Evolutionary conservation across 352 stramenopile genomes (phyloP).

Genomic region (Globisporangium canariense): DNA sequence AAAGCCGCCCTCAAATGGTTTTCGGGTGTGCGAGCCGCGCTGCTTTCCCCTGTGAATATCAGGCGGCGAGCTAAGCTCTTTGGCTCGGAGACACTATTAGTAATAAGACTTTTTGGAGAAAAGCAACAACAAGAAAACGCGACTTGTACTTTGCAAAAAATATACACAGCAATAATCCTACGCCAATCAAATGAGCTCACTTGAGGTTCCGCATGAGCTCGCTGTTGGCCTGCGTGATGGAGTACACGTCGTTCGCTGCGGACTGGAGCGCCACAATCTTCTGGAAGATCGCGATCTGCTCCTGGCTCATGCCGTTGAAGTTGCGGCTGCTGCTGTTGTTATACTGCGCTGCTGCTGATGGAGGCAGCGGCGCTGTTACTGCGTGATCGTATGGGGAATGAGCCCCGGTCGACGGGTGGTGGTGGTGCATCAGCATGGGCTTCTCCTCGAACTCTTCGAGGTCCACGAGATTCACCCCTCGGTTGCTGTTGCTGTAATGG

Average conservation of each 20-base stretch:
- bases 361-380: not conserved
- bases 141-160: not conserved
- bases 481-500: not conserved
- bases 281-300: constrained; percentile 20
- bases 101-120: no score
- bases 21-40: no score
- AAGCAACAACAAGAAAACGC: not conserved
- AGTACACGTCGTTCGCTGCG: constrained; percentile 35
- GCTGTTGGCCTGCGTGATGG: constrained; percentile 40
- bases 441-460: constrained; percentile 11
- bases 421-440: not conserved
- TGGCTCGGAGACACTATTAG: no score
- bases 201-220: constrained; percentile 30
- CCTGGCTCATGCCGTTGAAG: not conserved
- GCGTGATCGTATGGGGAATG: not conserved
- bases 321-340: not conserved
- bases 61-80: no score
- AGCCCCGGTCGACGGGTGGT: not conserved
- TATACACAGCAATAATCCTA: not conserved
- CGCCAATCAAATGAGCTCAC: not conserved
- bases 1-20: no score
- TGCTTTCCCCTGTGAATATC: no score
- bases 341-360: not conserved
- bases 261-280: constrained; percentile 39
- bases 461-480: not conserved